Evolutionary conservation across 139 green algal species (phyloP), one percentile per base, ranked within the genome.

Genomic region (Coelastrella sp.): DNA sequence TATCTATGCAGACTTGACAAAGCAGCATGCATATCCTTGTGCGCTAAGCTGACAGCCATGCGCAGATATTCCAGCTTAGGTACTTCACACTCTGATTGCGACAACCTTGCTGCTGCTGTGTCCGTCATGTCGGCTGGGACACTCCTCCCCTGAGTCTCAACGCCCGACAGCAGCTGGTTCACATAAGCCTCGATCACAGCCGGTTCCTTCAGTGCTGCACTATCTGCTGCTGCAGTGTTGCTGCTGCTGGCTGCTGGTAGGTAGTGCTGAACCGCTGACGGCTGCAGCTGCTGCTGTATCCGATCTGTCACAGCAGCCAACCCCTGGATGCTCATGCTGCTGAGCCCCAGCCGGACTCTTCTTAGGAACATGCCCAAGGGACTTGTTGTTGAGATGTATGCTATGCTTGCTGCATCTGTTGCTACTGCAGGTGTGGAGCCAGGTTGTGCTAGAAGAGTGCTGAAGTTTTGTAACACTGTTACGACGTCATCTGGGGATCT

Each of bases 171-270:
- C n/a, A 86, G 53, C 43, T 89, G 80, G 15, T 92, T 92, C 11
- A 92, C n/a, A n/a, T 82, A 88, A 23, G 86, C 84, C 7, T 81
- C 68, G 59, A 92, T 77, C 64, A 89, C 83, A 27, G 89, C 86
- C 8, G 77, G 73, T 2, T 90, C 72, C 34, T 78, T 79, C 2
- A 68, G 59, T 9, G 13, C 37, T 83, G 51, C n/a, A 37, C 48
- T 34, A 43, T 23, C 32, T 75, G 79, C 5, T 40, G 57, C 0
- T 11, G 5, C 3, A 19, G 51, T 40, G 32, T 41, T 53, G 53
- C 27, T 32, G 41, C n/a, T 7, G n/a, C 0, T 40, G 5, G 37
- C 63, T 69, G 66, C 40, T 25, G 9, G 19, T 27, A 34, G 38
- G 2, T 34, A 53, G 19, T 40, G 43, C 35, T 81, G 64, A 38